phyloP scores from a whole-genome alignment of 2,329 filamentous ascomycete genomes.

The Lasiodiplodia sp. region DNA sequence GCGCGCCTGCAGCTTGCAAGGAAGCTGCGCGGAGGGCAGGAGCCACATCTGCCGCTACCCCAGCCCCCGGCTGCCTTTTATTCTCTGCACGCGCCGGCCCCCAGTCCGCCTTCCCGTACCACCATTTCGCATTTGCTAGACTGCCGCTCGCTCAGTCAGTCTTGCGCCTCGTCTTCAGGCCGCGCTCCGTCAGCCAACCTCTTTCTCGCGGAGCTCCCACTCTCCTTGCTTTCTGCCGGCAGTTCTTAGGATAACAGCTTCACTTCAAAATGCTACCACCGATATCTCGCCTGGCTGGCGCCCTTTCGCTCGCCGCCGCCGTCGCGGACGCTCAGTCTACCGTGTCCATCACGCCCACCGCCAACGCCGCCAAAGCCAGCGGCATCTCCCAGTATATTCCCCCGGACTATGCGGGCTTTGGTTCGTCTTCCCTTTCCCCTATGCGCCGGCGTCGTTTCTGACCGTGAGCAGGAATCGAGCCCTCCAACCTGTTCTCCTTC shows the following conservation, averaged over 20 bases:
- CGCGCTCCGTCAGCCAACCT: not conserved
- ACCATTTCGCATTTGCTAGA: slow-evolving; percentile 11
- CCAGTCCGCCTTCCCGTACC: not conserved
- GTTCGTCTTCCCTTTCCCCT: slow-evolving; percentile 45
- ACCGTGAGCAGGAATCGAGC: slow-evolving; percentile 53
- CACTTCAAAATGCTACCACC: slow-evolving; percentile 16
- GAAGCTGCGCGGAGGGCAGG: slow-evolving; percentile 14
- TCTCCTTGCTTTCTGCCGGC: slow-evolving; percentile 16
- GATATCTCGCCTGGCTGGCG: slow-evolving; percentile 8
- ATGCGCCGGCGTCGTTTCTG: slow-evolving; percentile 54
- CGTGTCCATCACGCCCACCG: slow-evolving; percentile 42
- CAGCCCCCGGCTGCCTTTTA: slow-evolving; percentile 8
- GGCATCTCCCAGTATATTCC: slow-evolving; percentile 29
- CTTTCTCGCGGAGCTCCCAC: not conserved
- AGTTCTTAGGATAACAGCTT: slow-evolving; percentile 15
- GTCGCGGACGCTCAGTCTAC: slow-evolving; percentile 38
- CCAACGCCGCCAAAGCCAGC: slow-evolving; percentile 38
- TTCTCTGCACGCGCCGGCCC: slow-evolving; percentile 11
- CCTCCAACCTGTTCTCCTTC: slow-evolving; percentile 61
- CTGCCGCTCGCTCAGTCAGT: slow-evolving; percentile 21
- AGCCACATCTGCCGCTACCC: not conserved
- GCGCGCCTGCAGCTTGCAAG: slow-evolving; percentile 18
- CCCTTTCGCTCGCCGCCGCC: slow-evolving; percentile 11
- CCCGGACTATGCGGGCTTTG: slow-evolving; percentile 25
- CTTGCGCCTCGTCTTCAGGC: not conserved